These are phyloP conservation scores for Aspergillus ibericus DNA, from an alignment of 2,329 filamentous ascomycete species.

Conservation along the genomic window DNA sequence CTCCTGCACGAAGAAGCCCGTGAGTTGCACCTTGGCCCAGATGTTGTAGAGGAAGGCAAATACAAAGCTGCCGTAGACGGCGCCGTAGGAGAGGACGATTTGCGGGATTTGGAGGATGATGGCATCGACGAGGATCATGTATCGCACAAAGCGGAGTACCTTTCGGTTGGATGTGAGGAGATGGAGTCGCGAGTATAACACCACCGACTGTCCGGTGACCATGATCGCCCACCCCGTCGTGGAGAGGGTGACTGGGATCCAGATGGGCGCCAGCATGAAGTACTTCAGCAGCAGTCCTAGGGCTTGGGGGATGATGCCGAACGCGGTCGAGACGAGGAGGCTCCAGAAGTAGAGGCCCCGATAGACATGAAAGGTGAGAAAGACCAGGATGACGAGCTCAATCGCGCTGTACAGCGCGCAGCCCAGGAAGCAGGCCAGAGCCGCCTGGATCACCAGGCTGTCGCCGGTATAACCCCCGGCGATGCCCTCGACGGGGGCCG, in stretches of 20 bases:
- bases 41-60: slow-evolving; percentile 41
- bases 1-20: slow-evolving; percentile 45
- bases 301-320: slow-evolving; percentile 46
- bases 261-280: slow-evolving; percentile 32
- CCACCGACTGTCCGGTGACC: slow-evolving; percentile 61
- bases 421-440: slow-evolving; percentile 46
- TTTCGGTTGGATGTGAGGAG: slow-evolving; percentile 52
- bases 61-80: slow-evolving; percentile 13
- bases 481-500: slow-evolving; percentile 27
- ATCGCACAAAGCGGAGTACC: slow-evolving; percentile 51
- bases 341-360: slow-evolving; percentile 53
- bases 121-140: slow-evolving; percentile 58
- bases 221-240: slow-evolving; percentile 58
- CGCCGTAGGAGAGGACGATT: slow-evolving; percentile 54
- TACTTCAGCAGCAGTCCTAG: slow-evolving; percentile 50
- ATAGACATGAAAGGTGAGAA: slow-evolving; percentile 47
- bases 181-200: slow-evolving; percentile 63
- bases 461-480: slow-evolving; percentile 35
- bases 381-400: slow-evolving; percentile 49
- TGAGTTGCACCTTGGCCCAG: slow-evolving; percentile 43
- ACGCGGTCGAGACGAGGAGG: slow-evolving; percentile 42
- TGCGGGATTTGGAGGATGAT: slow-evolving; percentile 54
- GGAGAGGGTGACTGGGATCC: slow-evolving; percentile 40
- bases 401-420: slow-evolving; percentile 51
- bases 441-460: slow-evolving; percentile 38